Percentiles rank a stretch among this genome's conserved stretches.
These are phyloP conservation scores for Botryotinia convoluta DNA, from an alignment of 2,329 filamentous ascomycete genomes.

Conservation along the genomic window DNA sequence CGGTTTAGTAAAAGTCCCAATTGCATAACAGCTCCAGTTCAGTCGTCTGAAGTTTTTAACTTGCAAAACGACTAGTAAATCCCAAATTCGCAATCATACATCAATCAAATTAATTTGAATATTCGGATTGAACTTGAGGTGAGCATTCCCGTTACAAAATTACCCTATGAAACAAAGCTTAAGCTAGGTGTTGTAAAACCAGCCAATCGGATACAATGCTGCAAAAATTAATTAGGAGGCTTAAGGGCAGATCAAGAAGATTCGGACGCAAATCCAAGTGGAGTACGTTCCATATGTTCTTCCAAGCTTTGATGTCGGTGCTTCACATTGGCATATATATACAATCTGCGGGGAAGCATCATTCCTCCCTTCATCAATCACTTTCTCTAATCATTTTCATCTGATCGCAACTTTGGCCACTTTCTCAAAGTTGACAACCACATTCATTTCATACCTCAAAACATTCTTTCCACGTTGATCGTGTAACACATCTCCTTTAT, in stretches of 20 bases:
- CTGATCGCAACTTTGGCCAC: background rate
- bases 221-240: background rate
- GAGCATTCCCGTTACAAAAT: background rate
- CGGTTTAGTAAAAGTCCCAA: background rate
- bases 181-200: background rate
- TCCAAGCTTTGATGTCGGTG: background rate
- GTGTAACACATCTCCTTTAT: background rate
- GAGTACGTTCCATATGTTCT: background rate
- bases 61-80: background rate
- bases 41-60: background rate
- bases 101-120: background rate
- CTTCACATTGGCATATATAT: background rate
- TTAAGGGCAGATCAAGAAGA: no score
- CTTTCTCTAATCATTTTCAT: background rate
- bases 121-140: background rate
- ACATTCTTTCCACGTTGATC: slow-evolving; percentile 11
- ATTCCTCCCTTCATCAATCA: background rate
- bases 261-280: background rate
- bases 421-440: background rate
- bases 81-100: background rate
- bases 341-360: background rate
- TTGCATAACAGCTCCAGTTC: background rate
- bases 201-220: background rate
- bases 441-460: background rate
- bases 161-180: background rate